A percentile compares a stretch with the other conserved stretches of the same genome.
These are phyloP conservation scores for Verticillium alfalfae DNA, from an alignment of 2,329 filamentous ascomycete species.

Conservation along the genomic window DNA sequence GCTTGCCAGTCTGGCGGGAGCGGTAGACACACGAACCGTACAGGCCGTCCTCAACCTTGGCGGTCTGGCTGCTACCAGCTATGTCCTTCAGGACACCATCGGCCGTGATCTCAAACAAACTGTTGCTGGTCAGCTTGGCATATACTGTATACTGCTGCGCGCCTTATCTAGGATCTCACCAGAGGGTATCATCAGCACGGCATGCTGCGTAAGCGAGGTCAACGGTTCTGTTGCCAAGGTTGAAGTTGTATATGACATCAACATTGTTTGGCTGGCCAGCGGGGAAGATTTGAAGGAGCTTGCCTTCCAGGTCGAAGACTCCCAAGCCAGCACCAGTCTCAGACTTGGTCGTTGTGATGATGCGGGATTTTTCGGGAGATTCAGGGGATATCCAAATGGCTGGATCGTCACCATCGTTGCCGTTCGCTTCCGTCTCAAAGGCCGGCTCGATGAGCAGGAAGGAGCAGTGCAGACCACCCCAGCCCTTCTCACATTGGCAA, in stretches of 20 bases:
- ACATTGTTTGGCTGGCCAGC: slow-evolving; percentile 48
- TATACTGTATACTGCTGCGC: too few relatives aligned
- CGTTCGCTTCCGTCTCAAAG: slow-evolving; percentile 36
- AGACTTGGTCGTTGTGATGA: slow-evolving; percentile 49
- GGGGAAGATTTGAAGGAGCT: slow-evolving; percentile 35
- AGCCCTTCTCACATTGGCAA: slow-evolving; percentile 33
- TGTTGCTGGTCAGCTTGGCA: slow-evolving; percentile 12
- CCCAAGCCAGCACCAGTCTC: slow-evolving; percentile 39
- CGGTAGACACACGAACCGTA: slow-evolving; percentile 49
- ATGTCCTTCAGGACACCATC: slow-evolving; percentile 37
- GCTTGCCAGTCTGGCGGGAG: slow-evolving; percentile 38
- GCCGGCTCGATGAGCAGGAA: slow-evolving; percentile 34
- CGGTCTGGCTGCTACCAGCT: slow-evolving; percentile 38
- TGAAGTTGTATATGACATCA: slow-evolving; percentile 45
- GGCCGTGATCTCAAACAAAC: slow-evolving; percentile 41
- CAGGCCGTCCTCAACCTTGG: slow-evolving; percentile 36
- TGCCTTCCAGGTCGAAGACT: slow-evolving; percentile 43
- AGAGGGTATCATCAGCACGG: slow-evolving; percentile 43
- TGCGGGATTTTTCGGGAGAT: slow-evolving; percentile 33
- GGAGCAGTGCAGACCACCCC: slow-evolving; percentile 38
- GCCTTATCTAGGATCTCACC: slow-evolving; percentile 16
- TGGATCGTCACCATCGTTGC: slow-evolving; percentile 40
- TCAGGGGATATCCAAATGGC: slow-evolving; percentile 41
- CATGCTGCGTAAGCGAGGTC: slow-evolving; percentile 47
- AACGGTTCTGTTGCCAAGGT: slow-evolving; percentile 32